Evolutionary conservation across 2,329 filamentous ascomycete species (phyloP).

Genomic region (Colletotrichum noveboracense): DNA sequence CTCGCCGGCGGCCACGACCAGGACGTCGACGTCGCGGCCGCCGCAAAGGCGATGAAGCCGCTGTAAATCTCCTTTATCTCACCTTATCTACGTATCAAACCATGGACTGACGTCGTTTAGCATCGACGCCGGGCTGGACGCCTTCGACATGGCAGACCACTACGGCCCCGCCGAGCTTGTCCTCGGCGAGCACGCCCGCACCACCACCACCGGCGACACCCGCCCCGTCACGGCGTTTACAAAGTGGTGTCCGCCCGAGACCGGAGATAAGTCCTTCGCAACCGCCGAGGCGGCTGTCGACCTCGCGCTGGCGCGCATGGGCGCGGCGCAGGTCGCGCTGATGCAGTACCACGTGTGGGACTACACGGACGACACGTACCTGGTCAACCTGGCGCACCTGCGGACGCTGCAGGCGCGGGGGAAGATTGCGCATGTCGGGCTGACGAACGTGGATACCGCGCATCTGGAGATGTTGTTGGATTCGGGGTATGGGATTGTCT

Average conservation of each 20-base stretch:
- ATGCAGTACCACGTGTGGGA: constrained; percentile 15
- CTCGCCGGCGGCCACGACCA: constrained; percentile 11
- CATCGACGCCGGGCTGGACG: constrained; percentile 27
- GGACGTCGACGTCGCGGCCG: background rate
- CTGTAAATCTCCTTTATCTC: background rate
- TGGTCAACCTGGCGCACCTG: constrained; percentile 7
- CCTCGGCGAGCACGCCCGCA: background rate
- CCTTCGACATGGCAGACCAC: constrained; percentile 41
- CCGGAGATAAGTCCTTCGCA: background rate
- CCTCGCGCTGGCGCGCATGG: background rate
- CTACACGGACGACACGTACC: constrained; percentile 9
- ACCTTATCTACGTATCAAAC: too few relatives aligned
- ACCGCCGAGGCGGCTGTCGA: constrained; percentile 1
- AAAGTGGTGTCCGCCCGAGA: constrained; percentile 14
- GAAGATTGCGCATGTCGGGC: background rate
- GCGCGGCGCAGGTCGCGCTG: background rate
- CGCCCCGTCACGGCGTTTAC: background rate
- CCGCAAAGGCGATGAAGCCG: background rate
- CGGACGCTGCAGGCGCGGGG: background rate
- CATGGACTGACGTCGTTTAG: background rate
- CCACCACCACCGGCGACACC: background rate
- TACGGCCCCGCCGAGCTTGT: constrained; percentile 27
- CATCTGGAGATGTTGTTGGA: constrained; percentile 2
- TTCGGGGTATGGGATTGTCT: background rate
- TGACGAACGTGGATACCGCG: constrained; percentile 15